Conservation (phyloP, 2,329 filamentous ascomycete species). For the Zymoseptoria passerinii region DNA sequence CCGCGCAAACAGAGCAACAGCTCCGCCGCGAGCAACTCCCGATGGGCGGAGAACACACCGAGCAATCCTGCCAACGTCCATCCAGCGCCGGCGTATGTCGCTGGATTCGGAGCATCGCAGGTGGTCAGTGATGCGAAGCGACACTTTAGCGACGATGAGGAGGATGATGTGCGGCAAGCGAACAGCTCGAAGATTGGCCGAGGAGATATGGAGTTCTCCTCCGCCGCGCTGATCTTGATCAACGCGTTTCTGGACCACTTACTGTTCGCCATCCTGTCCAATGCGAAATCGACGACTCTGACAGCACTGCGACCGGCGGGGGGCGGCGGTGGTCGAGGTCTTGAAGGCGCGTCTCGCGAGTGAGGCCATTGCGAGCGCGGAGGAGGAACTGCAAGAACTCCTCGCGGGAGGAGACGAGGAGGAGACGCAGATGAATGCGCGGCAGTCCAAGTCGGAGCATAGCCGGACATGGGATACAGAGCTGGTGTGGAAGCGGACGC, state of each 20-base stretch:
- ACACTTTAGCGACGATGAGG: slow-evolving; percentile 46
- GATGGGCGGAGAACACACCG: slow-evolving; percentile 7
- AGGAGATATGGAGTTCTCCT: slow-evolving; percentile 64
- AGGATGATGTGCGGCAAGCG: slow-evolving; percentile 55
- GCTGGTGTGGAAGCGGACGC: slow-evolving; percentile 84
- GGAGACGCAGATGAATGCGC: slow-evolving; percentile 33
- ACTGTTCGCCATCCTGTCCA: slow-evolving; percentile 79
- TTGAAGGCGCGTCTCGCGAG: slow-evolving; percentile 82
- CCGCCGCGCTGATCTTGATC: slow-evolving; percentile 64
- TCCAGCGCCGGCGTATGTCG: slow-evolving; percentile 80
- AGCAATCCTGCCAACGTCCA: slow-evolving; percentile 40
- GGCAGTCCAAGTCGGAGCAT: slow-evolving; percentile 19
- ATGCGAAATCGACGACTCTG: slow-evolving; percentile 70
- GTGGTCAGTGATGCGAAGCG: slow-evolving; percentile 76
- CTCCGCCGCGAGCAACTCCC: slow-evolving; percentile 11
- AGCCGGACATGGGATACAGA: slow-evolving; percentile 75
- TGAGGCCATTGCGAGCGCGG: slow-evolving; percentile 72
- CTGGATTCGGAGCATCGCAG: slow-evolving; percentile 77
- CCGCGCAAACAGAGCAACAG: slow-evolving; percentile 13
- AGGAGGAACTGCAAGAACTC: slow-evolving; percentile 82
- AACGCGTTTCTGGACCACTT: slow-evolving; percentile 93
- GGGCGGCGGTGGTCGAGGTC: slow-evolving; percentile 73
- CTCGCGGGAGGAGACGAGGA: slow-evolving; percentile 68
- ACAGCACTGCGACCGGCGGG: slow-evolving; percentile 71
- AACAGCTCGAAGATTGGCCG: slow-evolving; percentile 46